Percentiles rank a stretch among this genome's conserved stretches.
These are phyloP conservation scores for Phytophthora europaea DNA, from an alignment of 352 stramenopile genomes.

Conservation along the genomic window DNA sequence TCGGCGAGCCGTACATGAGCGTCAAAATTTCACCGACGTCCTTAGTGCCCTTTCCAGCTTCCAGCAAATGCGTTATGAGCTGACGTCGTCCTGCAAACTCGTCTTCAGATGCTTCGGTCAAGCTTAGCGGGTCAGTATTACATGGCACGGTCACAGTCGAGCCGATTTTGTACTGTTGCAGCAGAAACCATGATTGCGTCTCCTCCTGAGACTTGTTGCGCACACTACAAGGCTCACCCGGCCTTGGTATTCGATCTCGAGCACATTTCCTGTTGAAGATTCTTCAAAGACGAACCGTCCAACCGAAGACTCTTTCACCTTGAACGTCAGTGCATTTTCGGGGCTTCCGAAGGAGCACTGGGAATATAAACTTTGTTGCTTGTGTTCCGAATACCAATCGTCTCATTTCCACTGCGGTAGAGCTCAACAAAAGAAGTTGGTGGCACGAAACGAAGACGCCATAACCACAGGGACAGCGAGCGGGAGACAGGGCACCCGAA, in stretches of 20 bases:
- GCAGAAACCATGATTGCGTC: background rate
- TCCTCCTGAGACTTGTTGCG: background rate
- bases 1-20: background rate
- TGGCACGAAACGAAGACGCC: background rate
- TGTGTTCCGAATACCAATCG: background rate
- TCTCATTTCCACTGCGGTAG: background rate
- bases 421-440: background rate
- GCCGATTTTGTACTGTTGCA: background rate
- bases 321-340: background rate
- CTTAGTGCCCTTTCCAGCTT: background rate
- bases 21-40: background rate
- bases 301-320: background rate
- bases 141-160: background rate
- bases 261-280: background rate
- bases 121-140: background rate
- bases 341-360: background rate
- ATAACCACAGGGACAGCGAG: background rate
- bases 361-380: background rate
- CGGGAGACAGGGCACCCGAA: too few relatives aligned
- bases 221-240: background rate
- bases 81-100: background rate
- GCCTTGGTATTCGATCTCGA: background rate
- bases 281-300: background rate
- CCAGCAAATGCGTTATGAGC: background rate
- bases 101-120: background rate